A percentile compares a stretch with the other conserved stretches of the same genome.
These are phyloP conservation scores for Euphorbia celastroides DNA, from an alignment of 441 rosid species.

Conservation along the genomic window DNA sequence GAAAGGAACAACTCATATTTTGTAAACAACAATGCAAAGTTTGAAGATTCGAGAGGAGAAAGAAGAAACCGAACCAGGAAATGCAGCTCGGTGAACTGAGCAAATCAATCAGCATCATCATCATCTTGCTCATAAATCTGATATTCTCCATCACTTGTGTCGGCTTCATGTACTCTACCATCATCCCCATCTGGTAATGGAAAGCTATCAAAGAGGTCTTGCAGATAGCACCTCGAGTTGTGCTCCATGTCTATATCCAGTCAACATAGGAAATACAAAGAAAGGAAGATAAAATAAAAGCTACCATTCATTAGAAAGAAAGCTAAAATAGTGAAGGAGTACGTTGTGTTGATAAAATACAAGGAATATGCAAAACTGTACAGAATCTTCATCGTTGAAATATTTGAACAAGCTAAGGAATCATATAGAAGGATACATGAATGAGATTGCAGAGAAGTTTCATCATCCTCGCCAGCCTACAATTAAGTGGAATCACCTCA, in stretches of 20 bases:
- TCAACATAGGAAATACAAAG: constrained; percentile 21
- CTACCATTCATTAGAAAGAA: too few relatives aligned
- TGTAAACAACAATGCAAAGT: not conserved
- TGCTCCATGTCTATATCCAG: constrained; percentile 50
- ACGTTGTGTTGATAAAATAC: not conserved
- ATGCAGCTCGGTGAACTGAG: not conserved
- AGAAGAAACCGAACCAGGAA: not conserved
- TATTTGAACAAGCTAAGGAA: constrained; percentile 10
- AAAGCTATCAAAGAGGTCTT: constrained; percentile 87
- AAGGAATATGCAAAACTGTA: not conserved
- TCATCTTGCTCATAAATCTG: constrained; percentile 83
- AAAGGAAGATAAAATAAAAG: not conserved
- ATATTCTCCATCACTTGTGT: constrained; percentile 70
- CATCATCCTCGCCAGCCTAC: constrained; percentile 62
- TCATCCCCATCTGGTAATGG: constrained; percentile 43
- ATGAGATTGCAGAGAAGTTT: constrained; percentile 42
- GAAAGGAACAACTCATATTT: not conserved
- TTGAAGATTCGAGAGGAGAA: not conserved
- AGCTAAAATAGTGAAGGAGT: too few relatives aligned
- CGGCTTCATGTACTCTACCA: constrained; percentile 39
- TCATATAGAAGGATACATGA: constrained; percentile 61
- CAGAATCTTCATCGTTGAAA: not conserved
- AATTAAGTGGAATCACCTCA: constrained; percentile 12
- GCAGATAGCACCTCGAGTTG: constrained; percentile 79
- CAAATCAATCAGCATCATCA: constrained; percentile 38